Conservation (phyloP, 345 rosid species). For the Aquilaria malaccensis region DNA sequence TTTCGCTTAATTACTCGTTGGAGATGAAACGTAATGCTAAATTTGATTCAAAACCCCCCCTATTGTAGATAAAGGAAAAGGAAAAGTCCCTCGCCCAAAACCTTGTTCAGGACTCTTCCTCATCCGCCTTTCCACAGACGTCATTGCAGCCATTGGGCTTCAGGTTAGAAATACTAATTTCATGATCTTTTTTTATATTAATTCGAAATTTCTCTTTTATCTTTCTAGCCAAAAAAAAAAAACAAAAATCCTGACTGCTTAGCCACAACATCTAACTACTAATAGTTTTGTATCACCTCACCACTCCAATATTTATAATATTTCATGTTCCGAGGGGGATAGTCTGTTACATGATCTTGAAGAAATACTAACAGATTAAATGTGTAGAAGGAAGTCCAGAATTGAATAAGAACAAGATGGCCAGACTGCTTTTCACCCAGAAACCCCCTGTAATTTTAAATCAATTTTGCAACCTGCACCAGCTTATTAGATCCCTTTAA, state of each 20-base stretch:
- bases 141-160: conserved; percentile 24
- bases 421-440: too few relatives aligned
- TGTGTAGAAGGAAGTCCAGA: too few relatives aligned
- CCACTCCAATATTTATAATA: too few relatives aligned
- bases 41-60: neutral
- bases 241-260: neutral
- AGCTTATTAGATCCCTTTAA: too few relatives aligned
- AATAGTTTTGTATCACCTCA: too few relatives aligned
- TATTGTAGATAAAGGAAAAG: conserved; percentile 58
- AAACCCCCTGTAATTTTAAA: too few relatives aligned
- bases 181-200: neutral
- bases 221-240: neutral
- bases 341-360: too few relatives aligned
- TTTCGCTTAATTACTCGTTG: neutral
- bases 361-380: too few relatives aligned
- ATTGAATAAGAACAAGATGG: too few relatives aligned
- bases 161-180: conserved; percentile 25
- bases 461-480: too few relatives aligned
- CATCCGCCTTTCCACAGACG: conserved; percentile 25
- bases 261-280: neutral
- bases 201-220: neutral
- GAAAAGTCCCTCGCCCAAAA: conserved; percentile 40
- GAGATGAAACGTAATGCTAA: neutral
- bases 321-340: too few relatives aligned
- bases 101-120: conserved; percentile 26